Conservation (phyloP, 768 basidiomycete species). For the Lactarius akahatsu region DNA sequence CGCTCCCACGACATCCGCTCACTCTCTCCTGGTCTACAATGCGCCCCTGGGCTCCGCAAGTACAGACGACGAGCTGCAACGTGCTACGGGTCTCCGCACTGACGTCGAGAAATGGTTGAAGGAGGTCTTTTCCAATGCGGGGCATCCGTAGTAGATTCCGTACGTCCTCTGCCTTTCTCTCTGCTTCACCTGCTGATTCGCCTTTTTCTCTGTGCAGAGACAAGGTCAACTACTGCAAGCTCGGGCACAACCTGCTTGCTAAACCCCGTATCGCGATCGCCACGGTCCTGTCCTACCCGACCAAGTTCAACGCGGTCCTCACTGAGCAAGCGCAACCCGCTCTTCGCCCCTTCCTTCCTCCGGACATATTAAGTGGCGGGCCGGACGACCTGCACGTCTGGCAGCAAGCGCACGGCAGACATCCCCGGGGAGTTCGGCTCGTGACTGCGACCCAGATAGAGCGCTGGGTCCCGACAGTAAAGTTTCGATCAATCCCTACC, state of each 20-base stretch:
- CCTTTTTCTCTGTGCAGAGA: constrained; percentile 41
- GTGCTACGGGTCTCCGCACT: constrained; percentile 54
- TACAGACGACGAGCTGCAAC: constrained; percentile 58
- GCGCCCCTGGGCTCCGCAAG: constrained; percentile 60
- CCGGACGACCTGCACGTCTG: constrained; percentile 63
- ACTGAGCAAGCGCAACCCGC: constrained; percentile 65
- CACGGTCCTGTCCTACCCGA: constrained; percentile 61
- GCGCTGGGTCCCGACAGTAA: constrained; percentile 82
- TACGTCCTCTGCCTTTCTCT: constrained; percentile 40
- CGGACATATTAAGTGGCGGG: constrained; percentile 66
- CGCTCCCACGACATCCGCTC: constrained; percentile 62
- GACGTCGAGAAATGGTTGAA: constrained; percentile 76
- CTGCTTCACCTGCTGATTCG: not conserved
- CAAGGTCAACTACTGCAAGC: constrained; percentile 61
- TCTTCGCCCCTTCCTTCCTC: constrained; percentile 63
- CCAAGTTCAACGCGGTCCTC: constrained; percentile 72
- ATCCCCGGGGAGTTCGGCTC: constrained; percentile 56
- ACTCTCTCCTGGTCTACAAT: constrained; percentile 64
- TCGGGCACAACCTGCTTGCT: constrained; percentile 64
- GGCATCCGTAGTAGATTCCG: too few species aligned
- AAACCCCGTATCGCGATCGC: constrained; percentile 58
- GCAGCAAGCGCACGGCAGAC: constrained; percentile 49
- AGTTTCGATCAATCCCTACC: constrained; percentile 22
- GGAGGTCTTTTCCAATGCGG: constrained; percentile 63
- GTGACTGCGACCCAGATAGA: constrained; percentile 61